These are phyloP conservation scores for Citrus glauca DNA, from an alignment of 345 rosid genomes.

Conservation along the genomic window DNA sequence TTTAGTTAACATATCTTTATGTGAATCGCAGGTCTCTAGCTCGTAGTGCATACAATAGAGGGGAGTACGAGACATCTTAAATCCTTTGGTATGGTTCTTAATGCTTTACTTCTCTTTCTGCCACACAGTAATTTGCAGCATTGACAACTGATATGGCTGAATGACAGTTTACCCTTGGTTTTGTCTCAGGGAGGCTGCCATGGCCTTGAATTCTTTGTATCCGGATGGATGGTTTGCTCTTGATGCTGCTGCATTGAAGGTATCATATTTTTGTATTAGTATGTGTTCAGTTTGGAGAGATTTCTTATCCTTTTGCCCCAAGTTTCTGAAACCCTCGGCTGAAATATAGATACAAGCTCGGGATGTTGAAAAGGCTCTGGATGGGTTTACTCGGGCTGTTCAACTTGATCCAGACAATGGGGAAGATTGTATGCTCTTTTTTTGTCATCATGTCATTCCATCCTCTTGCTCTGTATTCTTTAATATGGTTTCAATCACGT, in stretches of 20 bases:
- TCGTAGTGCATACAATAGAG: conserved; percentile 78
- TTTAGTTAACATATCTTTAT: conserved; percentile 11
- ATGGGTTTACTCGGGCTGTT: conserved; percentile 82
- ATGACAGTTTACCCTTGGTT: conserved; percentile 14
- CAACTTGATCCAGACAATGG: conserved; percentile 99
- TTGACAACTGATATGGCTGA: conserved; percentile 16
- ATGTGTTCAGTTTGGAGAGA: background rate
- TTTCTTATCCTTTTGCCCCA: background rate
- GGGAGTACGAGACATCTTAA: conserved; percentile 24
- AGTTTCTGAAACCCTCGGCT: conserved; percentile 14
- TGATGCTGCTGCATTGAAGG: conserved; percentile 96
- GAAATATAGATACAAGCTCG: conserved; percentile 48
- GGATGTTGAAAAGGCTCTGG: conserved; percentile 83
- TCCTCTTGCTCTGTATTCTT: background rate
- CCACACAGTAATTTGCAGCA: background rate
- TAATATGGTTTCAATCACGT: background rate
- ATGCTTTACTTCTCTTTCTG: background rate
- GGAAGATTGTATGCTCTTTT: conserved; percentile 69
- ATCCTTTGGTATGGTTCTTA: conserved; percentile 20
- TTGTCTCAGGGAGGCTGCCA: conserved; percentile 75
- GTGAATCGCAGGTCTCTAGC: conserved; percentile 74
- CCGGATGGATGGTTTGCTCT: conserved; percentile 99
- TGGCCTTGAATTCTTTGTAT: conserved; percentile 87
- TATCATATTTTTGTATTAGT: conserved; percentile 18
- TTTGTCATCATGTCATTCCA: background rate